phyloP scores from a whole-genome alignment of 345 rosid species.

The Cardiospermum halicacabum region DNA sequence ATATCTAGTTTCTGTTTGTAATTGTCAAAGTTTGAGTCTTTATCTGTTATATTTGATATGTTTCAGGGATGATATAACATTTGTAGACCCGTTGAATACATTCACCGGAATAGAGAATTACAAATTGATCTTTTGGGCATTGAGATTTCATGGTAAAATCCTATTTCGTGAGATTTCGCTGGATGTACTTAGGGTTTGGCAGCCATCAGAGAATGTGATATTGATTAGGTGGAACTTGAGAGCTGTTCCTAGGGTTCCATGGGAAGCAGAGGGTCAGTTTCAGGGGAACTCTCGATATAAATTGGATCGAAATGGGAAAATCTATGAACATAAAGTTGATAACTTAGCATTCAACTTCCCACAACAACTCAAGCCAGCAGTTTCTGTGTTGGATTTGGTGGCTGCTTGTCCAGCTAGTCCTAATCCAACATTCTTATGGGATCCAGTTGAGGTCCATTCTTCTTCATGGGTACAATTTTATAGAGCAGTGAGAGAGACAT shows the following conservation, averaged over 20 bases:
- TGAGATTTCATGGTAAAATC: constrained; percentile 82
- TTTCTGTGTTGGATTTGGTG: constrained; percentile 79
- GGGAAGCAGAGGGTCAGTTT: constrained; percentile 94
- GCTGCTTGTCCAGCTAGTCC: constrained; percentile 80
- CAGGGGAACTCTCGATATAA: constrained; percentile 90
- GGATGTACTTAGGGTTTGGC: constrained; percentile 84
- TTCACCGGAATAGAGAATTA: constrained; percentile 82
- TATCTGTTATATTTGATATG: not conserved
- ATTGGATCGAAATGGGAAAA: constrained; percentile 79
- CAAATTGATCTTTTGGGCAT: constrained; percentile 84
- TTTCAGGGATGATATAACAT: constrained; percentile 79
- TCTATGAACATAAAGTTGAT: constrained; percentile 87
- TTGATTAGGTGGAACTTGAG: constrained; percentile 86
- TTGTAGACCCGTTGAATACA: constrained; percentile 70
- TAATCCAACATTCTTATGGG: constrained; percentile 77
- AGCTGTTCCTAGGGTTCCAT: constrained; percentile 89
- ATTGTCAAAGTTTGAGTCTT: not conserved
- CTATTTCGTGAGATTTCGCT: constrained; percentile 76
- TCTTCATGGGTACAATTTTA: constrained; percentile 77
- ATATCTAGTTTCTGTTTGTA: not conserved
- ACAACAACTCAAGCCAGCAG: constrained; percentile 56
- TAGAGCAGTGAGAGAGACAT: constrained; percentile 50
- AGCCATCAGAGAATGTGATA: constrained; percentile 93
- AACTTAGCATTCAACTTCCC: constrained; percentile 93
- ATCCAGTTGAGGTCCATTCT: constrained; percentile 42